Conservation (phyloP, 208 protist genomes). For the Leishmania tropica region DNA sequence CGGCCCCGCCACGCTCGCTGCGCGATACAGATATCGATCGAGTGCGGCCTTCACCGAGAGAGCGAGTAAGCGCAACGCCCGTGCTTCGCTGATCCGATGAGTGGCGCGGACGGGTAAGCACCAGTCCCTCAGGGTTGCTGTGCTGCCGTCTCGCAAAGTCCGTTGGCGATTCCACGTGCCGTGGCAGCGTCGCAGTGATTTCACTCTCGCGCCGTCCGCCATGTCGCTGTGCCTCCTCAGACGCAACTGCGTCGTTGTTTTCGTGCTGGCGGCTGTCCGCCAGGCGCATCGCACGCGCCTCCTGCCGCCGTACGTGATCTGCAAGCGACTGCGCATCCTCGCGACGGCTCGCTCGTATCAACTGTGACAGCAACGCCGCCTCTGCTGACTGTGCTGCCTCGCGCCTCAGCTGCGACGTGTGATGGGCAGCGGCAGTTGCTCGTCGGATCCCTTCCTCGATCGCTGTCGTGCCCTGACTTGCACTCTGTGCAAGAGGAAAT, state of each 20-base stretch:
- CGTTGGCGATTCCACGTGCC: no score
- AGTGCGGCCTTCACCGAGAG: neutral
- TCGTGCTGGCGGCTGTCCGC: neutral
- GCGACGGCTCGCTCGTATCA: neutral
- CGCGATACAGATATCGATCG: no score
- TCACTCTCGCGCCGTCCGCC: neutral
- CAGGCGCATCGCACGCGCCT: slow-evolving; percentile 6
- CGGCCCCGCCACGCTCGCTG: neutral
- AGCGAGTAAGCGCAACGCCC: neutral
- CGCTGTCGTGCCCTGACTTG: neutral
- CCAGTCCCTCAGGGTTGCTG: slow-evolving; percentile 13
- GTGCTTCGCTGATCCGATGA: neutral
- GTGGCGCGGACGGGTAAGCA: slow-evolving; percentile 10
- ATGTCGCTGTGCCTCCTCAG: neutral
- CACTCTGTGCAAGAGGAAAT: neutral
- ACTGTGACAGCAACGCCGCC: slow-evolving; percentile 11
- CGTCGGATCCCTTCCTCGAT: slow-evolving; percentile 4
- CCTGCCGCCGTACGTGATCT: slow-evolving; percentile 17
- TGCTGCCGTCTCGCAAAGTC: neutral
- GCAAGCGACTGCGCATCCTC: slow-evolving; percentile 5
- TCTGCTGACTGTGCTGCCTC: slow-evolving; percentile 10
- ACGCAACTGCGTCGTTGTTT: neutral
- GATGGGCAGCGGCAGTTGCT: slow-evolving; percentile 9
- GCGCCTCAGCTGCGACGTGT: slow-evolving; percentile 5
- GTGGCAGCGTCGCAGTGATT: neutral